Evolutionary conservation across 1,284 basidiomycete genomes (phyloP), one percentile per base, ranked within the genome.

Genomic region (Moesziomyces antarcticus): DNA sequence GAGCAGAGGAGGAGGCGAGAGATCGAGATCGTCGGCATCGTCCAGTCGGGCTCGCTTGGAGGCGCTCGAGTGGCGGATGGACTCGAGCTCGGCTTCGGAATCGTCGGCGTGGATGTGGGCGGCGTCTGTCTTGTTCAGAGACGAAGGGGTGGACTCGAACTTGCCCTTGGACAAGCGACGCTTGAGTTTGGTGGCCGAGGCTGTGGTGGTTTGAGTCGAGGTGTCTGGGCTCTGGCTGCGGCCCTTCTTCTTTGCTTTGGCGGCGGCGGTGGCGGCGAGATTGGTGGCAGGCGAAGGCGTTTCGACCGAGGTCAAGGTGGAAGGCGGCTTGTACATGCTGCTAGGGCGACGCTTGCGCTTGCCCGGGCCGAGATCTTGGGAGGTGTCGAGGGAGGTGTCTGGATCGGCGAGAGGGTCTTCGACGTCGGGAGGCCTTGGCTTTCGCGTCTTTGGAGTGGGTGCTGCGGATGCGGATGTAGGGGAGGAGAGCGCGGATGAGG

Each of bases 331-430:
- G 56, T 79, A 77, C 77, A 79, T 79, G 61, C 67, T 66, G 66
- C 75, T 77, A 11, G 76, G 77, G 16, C 76, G 73, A 44, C 76
- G 73, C 49, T 78, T 74, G 35, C 75, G 70, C 50, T 79, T 79
- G 9, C 78, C 73, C 1, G 70, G 76, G 2, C 75, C 53, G 20
- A 68, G 45, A 20, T 63, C 56, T 25, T 61, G 58, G 13, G 59
- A 45, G 33, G 3, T 73, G 46, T 68, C 50, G 44, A 24, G 50
- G 21, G 60, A 20, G 21, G 35, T 24, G 22, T 62, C 61, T 24
- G 54, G 24, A 11, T 59, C 55, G 0, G 56, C 52, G 59, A 47
- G 45, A 40, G 24, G 43, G 41, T 20, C 52, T 33, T 61, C 57
- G 14, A 42, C 41, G 16, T 67, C 65, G n/a, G 30, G 10, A 10